These are phyloP conservation scores for Apophysomyces sp. DNA, from an alignment of 371 early-diverging fungal genomes.

Conservation along the genomic window DNA sequence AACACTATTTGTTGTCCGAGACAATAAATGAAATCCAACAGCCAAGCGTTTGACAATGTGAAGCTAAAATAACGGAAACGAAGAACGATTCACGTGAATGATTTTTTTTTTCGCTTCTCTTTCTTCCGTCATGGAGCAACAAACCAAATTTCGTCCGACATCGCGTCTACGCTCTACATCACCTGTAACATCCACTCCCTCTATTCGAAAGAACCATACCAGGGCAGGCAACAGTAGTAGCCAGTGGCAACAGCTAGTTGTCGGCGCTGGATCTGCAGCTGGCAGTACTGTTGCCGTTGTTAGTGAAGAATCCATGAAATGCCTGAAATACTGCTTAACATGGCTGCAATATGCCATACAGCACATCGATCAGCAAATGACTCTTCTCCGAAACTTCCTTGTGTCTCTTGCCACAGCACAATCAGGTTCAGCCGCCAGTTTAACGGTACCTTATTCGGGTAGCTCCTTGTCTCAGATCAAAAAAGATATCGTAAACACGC, in stretches of 20 bases:
- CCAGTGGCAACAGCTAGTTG: slow-evolving; percentile 72
- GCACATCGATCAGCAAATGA: slow-evolving; percentile 80
- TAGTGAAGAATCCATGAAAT: slow-evolving; percentile 77
- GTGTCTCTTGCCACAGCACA: slow-evolving; percentile 48
- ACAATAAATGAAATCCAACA: no score
- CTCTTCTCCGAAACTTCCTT: slow-evolving; percentile 63
- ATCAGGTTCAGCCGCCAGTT: slow-evolving; percentile 3
- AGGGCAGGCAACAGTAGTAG: slow-evolving; percentile 15
- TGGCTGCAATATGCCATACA: slow-evolving; percentile 85
- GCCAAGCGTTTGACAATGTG: no score
- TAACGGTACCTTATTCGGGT: slow-evolving; percentile 13
- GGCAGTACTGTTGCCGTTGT: slow-evolving; percentile 72
- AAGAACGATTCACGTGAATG: no score
- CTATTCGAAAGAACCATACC: background rate
- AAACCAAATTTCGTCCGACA: background rate
- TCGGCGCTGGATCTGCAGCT: slow-evolving; percentile 65
- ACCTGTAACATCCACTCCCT: background rate
- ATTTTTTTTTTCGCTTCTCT: no score
- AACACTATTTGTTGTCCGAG: no score
- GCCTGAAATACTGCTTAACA: slow-evolving; percentile 76
- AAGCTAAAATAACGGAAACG: no score
- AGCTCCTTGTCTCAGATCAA: slow-evolving; percentile 62
- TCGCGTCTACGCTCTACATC: background rate
- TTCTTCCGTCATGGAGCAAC: no score
- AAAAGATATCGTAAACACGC: slow-evolving; percentile 81